Evolutionary conservation across 257 asterid species (phyloP), one percentile per base, ranked within the genome.

Genomic region (Petrea volubilis): DNA sequence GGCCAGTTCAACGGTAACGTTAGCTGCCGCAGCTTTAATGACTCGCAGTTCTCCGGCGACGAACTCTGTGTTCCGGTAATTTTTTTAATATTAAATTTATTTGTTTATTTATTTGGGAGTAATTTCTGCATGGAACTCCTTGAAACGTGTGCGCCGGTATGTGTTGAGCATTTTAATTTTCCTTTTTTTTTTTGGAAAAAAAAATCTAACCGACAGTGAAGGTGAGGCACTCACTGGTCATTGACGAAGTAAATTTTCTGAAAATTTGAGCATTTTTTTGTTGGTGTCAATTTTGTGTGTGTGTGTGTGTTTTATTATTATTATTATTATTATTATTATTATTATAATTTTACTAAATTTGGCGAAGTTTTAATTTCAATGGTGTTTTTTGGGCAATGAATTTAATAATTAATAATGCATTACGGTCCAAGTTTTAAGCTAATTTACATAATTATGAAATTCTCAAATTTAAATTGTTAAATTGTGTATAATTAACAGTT

Each of bases 41-140:
- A 88, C 47, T 60, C 90, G 18, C 96, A 86, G 13, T 90, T 90
- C 78, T 77, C 90, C 75, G 87, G 87, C 88, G 71, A 73, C 81
- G 99, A 91, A 27, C 97, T 94, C 70, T 90, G 90, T 47, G 89
- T 91, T 81, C 98, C 97, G 93, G 98, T 94, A 88, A 81, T 76
- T 75, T 14, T 23, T 14, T 40, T 21, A 27, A n/a, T 41, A 12
- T 61, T 43, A 0, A 12, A 29, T 56, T 33, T 33, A 25, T n/a
- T 29, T 15, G 13, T 12, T 33, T 7, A 4, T 55, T 21, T 38
- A 13, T 14, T 6, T 50, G 21, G 4, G 47, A 61, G 15, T 34
- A 44, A 56, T 64, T 72, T 64, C 56, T 78, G 84, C 86, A 75
- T 76, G 82, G 74, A 67, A 70, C 66, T 76, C 76, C 49, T 80